A percentile compares a stretch with the other conserved stretches of the same genome.
Evolutionary conservation across 805 yeast species (phyloP).

Genomic region (Zygotorulaspora danielsina): DNA sequence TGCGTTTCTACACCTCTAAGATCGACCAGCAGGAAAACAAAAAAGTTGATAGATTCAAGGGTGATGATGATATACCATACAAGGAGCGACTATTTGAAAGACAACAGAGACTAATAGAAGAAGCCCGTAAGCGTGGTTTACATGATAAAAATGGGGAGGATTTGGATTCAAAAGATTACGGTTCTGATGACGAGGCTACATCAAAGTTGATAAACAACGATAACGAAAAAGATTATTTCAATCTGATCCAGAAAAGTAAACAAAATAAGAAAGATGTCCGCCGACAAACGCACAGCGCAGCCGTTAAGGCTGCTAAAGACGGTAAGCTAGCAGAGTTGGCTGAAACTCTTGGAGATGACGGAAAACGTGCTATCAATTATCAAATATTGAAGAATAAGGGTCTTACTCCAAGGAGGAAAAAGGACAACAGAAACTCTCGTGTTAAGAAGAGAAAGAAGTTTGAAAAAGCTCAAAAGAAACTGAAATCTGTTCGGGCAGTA

Average conservation of each 20-base stretch:
- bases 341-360: slow-evolving; percentile 58
- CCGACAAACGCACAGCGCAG: slow-evolving; percentile 59
- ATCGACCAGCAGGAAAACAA: slow-evolving; percentile 79
- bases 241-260: slow-evolving; percentile 47
- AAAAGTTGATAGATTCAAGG: slow-evolving; percentile 56
- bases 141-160: slow-evolving; percentile 53
- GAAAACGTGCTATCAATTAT: slow-evolving; percentile 91
- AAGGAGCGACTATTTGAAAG: slow-evolving; percentile 86
- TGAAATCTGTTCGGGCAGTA: slow-evolving; percentile 86
- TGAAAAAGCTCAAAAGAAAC: slow-evolving; percentile 90
- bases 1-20: slow-evolving; percentile 94
- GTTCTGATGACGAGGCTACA: slow-evolving; percentile 44
- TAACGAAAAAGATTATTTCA: slow-evolving; percentile 57
- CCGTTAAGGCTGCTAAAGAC: slow-evolving; percentile 74
- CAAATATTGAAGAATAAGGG: slow-evolving; percentile 97
- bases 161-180: slow-evolving; percentile 48
- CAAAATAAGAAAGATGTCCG: slow-evolving; percentile 50
- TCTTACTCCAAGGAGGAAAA: slow-evolving; percentile 85
- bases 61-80: slow-evolving; percentile 90
- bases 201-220: slow-evolving; percentile 43
- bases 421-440: slow-evolving; percentile 91
- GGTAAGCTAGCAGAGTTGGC: slow-evolving; percentile 78
- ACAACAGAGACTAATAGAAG: slow-evolving; percentile 80
- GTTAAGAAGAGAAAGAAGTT: slow-evolving; percentile 98
- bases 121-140: slow-evolving; percentile 80